These are phyloP conservation scores for Stephania yunnanensis DNA, from an alignment of 164 flowering plant genomes.

Conservation along the genomic window DNA sequence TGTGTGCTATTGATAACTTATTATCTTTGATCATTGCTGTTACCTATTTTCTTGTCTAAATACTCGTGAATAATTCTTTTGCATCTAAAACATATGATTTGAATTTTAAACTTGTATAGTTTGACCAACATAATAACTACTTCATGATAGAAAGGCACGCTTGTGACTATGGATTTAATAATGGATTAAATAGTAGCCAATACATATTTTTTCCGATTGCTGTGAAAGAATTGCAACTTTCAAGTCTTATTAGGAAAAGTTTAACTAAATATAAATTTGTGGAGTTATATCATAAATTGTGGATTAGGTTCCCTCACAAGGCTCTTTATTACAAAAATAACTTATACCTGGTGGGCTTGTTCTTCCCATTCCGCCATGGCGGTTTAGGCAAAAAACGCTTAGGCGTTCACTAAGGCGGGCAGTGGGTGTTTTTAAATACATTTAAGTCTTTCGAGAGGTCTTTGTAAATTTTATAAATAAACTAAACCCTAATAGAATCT, in stretches of 20 bases:
- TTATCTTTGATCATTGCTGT: background rate
- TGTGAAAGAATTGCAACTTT: background rate
- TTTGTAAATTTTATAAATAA: too few species aligned
- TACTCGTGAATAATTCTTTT: background rate
- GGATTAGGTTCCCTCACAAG: background rate
- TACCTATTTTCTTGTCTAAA: background rate
- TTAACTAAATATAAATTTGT: too few species aligned
- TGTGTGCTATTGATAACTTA: background rate
- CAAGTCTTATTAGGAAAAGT: background rate
- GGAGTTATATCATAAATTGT: background rate
- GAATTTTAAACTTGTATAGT: too few species aligned
- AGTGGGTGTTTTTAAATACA: too few species aligned
- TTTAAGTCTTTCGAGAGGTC: too few species aligned
- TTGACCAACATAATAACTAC: background rate
- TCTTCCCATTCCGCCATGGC: too few species aligned
- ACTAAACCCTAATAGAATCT: too few species aligned
- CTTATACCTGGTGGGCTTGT: too few species aligned
- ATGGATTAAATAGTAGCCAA: background rate
- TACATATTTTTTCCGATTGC: background rate
- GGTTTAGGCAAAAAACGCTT: too few species aligned
- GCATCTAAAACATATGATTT: background rate
- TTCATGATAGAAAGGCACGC: background rate
- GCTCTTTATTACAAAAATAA: too few species aligned
- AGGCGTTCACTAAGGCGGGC: too few species aligned
- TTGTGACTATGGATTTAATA: background rate